Evolutionary conservation across 1,284 basidiomycete genomes (phyloP).

Genomic region (Exobasidium cylindrosporum): DNA sequence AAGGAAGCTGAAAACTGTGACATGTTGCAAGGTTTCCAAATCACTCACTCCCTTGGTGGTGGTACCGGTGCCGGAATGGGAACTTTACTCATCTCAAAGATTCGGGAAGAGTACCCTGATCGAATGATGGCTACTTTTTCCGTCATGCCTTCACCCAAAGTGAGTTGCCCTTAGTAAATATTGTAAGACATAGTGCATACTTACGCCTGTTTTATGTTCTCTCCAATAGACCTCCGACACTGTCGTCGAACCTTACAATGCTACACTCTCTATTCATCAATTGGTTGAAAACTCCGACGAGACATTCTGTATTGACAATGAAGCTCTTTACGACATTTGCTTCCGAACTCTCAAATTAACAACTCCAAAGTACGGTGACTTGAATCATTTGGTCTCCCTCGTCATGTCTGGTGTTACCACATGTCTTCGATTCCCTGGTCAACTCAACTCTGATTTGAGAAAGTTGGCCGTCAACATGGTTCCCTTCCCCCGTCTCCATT

Average conservation of each 20-base stretch:
- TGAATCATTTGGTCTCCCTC: slow-evolving; percentile 93
- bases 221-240: slow-evolving; percentile 59
- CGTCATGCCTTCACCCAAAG: slow-evolving; percentile 65
- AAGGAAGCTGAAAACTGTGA: slow-evolving; percentile 64
- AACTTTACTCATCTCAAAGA: slow-evolving; percentile 65
- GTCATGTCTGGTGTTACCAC: slow-evolving; percentile 99
- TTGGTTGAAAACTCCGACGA: slow-evolving; percentile 66
- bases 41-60: slow-evolving; percentile 66
- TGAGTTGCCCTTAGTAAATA: slow-evolving; percentile 28
- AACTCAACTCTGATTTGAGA: slow-evolving; percentile 93
- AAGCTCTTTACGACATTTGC: slow-evolving; percentile 89
- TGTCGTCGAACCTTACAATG: slow-evolving; percentile 67
- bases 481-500: slow-evolving; percentile 97
- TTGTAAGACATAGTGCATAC: not conserved
- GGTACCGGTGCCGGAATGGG: slow-evolving; percentile 67
- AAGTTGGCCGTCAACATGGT: slow-evolving; percentile 98
- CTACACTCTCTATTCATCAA: slow-evolving; percentile 64
- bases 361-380: slow-evolving; percentile 90
- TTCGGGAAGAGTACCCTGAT: slow-evolving; percentile 65
- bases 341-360: slow-evolving; percentile 92
- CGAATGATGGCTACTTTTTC: slow-evolving; percentile 67
- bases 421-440: slow-evolving; percentile 95
- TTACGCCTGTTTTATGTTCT: slow-evolving; percentile 29
- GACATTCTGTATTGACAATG: slow-evolving; percentile 79
- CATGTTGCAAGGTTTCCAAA: slow-evolving; percentile 64